Evolutionary conservation across 805 yeast species (phyloP).

Genomic region (Spathaspora boniae): DNA sequence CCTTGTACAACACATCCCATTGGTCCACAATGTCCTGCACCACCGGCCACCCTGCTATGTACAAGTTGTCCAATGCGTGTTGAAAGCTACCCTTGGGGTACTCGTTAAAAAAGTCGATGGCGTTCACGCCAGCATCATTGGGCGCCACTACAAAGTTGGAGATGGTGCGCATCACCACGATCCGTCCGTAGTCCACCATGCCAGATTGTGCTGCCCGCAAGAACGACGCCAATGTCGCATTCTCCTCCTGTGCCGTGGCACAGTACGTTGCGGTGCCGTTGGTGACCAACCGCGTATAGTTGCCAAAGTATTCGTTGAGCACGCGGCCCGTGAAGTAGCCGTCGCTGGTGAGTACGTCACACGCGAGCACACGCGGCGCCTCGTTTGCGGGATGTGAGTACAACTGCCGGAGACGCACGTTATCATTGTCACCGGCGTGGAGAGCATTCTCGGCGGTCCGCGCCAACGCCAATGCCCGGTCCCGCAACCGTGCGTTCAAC

Average conservation of each 20-base stretch:
- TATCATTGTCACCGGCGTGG: slow-evolving; percentile 43
- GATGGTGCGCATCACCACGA: slow-evolving; percentile 58
- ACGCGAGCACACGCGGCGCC: slow-evolving; percentile 45
- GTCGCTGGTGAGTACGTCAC: slow-evolving; percentile 62
- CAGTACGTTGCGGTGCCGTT: slow-evolving; percentile 60
- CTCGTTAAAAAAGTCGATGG: slow-evolving; percentile 49
- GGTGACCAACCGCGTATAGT: slow-evolving; percentile 47
- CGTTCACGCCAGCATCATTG: slow-evolving; percentile 36
- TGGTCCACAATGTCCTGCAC: slow-evolving; percentile 49
- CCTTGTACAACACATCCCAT: slow-evolving; percentile 40
- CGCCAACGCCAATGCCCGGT: slow-evolving; percentile 56
- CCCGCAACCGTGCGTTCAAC: slow-evolving; percentile 54
- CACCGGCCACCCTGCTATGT: slow-evolving; percentile 51
- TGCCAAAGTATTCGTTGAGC: slow-evolving; percentile 48
- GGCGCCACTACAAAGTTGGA: slow-evolving; percentile 59
- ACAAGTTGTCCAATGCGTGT: slow-evolving; percentile 50
- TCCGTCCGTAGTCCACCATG: slow-evolving; percentile 53
- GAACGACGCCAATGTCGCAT: slow-evolving; percentile 59
- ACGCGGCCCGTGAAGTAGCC: slow-evolving; percentile 54
- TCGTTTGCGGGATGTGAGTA: slow-evolving; percentile 48
- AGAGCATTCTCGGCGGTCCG: slow-evolving; percentile 36
- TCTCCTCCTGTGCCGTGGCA: slow-evolving; percentile 65
- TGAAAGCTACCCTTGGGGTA: slow-evolving; percentile 49
- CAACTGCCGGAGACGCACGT: slow-evolving; percentile 43
- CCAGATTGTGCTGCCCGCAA: slow-evolving; percentile 52